Base-by-base conservation (phyloP, 1,284 basidiomycete species). In the Prillingera fragicola region DNA sequence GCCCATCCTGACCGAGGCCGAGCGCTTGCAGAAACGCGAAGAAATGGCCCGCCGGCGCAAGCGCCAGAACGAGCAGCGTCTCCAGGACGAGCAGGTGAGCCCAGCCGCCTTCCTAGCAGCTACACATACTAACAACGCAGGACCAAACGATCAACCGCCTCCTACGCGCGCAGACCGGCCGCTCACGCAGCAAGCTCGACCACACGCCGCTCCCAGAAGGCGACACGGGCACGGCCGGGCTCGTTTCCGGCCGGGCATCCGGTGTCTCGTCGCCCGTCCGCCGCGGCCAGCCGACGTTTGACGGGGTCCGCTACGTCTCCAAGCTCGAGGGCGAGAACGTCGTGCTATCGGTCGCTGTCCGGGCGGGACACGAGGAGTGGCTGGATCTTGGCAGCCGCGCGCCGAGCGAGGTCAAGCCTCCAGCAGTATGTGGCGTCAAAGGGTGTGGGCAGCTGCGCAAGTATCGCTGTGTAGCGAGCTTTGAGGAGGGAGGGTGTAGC, bases 61-160 rank as follows among this genome's bases (percentile, higher is more conserved):
- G 60, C 85, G 91, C 56, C 75, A 91, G 49, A 83, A 80, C 15
- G 89, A 91, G 69, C 90, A 91, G 75, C 87, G 86, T 67, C 75
- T 90, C 17, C 87, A 92, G 63, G 89, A 94, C 59, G 89, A 94
- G 67, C 92, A 92, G 79, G 87, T 83, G 47, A 31, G 71, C 7
- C 17, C 28, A 7, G 10, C 10, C 21, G 8, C 3, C 12, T 4
- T 24, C 25, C 27, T 50, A 14, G 34, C 15, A 33, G 17, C 47
- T 12, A 33, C 9, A 33, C 32, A 4, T 7, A 38, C 45, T 48
- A 19, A 47, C 34, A n/a, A 7, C 5, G 77, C 31, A 70, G 67
- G 65, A 66, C 45, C 85, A 89, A 65, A 89, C 89, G 0, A 94
- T 94, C 69, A 92, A 92, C 59, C 82, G 87, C 15, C 77, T 94